These are phyloP conservation scores for Akebia trifoliata DNA, from an alignment of 164 flowering plant genomes.

Conservation along the genomic window DNA sequence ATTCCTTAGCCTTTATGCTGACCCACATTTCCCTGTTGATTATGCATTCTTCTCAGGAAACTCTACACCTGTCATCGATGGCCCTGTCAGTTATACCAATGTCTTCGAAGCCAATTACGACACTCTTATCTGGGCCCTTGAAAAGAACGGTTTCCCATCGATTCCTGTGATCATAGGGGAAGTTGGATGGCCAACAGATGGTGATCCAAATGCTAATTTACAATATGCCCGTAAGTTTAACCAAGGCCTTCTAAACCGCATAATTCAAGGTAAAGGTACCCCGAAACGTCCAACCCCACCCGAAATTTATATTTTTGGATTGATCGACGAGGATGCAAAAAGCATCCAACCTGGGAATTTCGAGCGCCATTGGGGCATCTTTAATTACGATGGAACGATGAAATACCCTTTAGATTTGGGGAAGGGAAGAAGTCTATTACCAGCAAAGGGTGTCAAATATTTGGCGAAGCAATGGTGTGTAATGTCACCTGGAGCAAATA, in stretches of 20 bases:
- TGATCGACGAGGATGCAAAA: slow-evolving; percentile 80
- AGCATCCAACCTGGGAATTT: slow-evolving; percentile 75
- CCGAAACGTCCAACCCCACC: slow-evolving; percentile 58
- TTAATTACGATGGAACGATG: slow-evolving; percentile 60
- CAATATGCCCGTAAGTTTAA: slow-evolving; percentile 61
- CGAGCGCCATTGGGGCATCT: slow-evolving; percentile 95
- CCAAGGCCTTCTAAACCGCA: slow-evolving; percentile 60
- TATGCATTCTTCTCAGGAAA: slow-evolving; percentile 70
- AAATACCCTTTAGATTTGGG: slow-evolving; percentile 59
- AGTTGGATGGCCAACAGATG: slow-evolving; percentile 95
- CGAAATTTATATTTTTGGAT: slow-evolving; percentile 61
- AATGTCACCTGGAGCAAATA: slow-evolving; percentile 56
- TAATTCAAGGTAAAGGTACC: slow-evolving; percentile 53
- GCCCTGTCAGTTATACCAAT: slow-evolving; percentile 69
- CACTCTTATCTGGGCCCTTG: slow-evolving; percentile 77
- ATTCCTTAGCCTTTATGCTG: slow-evolving; percentile 77
- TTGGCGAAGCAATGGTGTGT: slow-evolving; percentile 73
- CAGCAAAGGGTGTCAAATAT: slow-evolving; percentile 73
- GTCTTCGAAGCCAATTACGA: slow-evolving; percentile 90
- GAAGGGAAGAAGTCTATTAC: slow-evolving; percentile 27
- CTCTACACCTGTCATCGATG: slow-evolving; percentile 59
- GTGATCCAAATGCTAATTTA: slow-evolving; percentile 51
- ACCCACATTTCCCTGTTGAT: slow-evolving; percentile 80
- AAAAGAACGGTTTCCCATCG: slow-evolving; percentile 62
- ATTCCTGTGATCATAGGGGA: slow-evolving; percentile 74